Base-by-base conservation (phyloP, 495 filamentous ascomycete species). In the Penicillium pulvis region DNA sequence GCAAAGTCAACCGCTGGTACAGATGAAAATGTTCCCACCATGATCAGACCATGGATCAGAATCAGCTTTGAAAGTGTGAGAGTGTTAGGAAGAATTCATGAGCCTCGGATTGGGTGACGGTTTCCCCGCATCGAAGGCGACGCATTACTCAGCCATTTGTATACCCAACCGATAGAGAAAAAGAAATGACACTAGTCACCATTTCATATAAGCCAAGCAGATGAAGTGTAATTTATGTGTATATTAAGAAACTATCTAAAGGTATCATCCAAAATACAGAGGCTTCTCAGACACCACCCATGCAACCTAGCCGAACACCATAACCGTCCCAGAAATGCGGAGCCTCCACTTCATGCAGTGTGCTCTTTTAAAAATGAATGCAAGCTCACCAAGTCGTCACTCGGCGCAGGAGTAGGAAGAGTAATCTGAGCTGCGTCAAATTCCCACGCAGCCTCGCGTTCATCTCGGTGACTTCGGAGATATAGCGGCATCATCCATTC, bases 1-100 rank as follows among this genome's bases (percentile, higher is more conserved):
- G 89, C 81, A 56, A 92, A 82, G 67, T 94, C 87, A 17, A 94
- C 82, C 55, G 90, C 81, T 1, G 93, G 93, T 46, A 97, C 83
- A 3, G 82, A 80, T 4, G 81, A 86, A 77, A 97, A 97, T 55
- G 71, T 28, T 28, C 28, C 28, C 28, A 28, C 28, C 28, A 28
- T 28, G 28, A 3, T 28, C 6, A 23, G 20, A 23, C 20, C 20
- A 23, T 23, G 2, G 20, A 23, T 23, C 20, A 23, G 2, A 23
- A 23, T 23, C 20, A 23, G 20, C 20, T 23, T 2, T 23, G 2
- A 23, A 23, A 23, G 20, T 23, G 20, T 23, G 20, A 23, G 28
- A 28, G 28, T 28, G 0, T 7, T 4, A 28, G 28, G 28, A 28
- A 28, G 28, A 28, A 1, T 28, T 4, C 4, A 28, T 7, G 28